Base-by-base conservation (phyloP, 1,139 yeast species). In the Pichia sp. region DNA sequence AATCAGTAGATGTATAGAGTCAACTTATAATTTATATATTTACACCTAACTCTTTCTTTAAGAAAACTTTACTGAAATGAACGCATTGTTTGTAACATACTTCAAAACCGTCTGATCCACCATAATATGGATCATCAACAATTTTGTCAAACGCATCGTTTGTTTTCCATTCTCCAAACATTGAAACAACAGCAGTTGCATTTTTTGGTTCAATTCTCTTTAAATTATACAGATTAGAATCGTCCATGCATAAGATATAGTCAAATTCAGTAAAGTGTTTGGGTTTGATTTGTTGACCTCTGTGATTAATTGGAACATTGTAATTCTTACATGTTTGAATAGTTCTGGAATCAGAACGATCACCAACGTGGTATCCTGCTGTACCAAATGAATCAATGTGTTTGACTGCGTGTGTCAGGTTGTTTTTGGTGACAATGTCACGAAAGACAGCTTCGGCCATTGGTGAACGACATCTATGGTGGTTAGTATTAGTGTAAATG, bases 401-500 rank as follows among this genome's bases (percentile, higher is more conserved):
- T 1, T 66, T 62, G 50, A 89, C 64, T 26, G 55, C 54, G n/a
- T 58, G 50, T 3, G 54, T 41, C 8, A 52, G 69, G 0, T 78
- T 74, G 25, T 65, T 56, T 42, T 70, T 58, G 35, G 75, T 60
- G 4, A 86, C 94, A 22, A 69, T 68, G 47, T 85, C 78, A 40
- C 68, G 69, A 64, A 88, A 87, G 1, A 88, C 84, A 0, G 96
- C 96, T 60, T 89, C 97, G 0, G 98, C 97, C 97, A 89, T 89
- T 10, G 97, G 96, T 1, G 96, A 88, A 41, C 97, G 91, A 58
- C 98, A 89, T 33, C 84, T 79, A n/a, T 3, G 3, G 1, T 25
- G 11, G 38, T 35, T 34, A 39, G 38, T 39, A 28, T 29, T 14
- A 2, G n/a, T 10, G 5, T 29, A 6, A 6, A 9, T 28, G 4